Conservation (phyloP, 2,329 filamentous ascomycete genomes). For the Dissoconium aciculare region DNA sequence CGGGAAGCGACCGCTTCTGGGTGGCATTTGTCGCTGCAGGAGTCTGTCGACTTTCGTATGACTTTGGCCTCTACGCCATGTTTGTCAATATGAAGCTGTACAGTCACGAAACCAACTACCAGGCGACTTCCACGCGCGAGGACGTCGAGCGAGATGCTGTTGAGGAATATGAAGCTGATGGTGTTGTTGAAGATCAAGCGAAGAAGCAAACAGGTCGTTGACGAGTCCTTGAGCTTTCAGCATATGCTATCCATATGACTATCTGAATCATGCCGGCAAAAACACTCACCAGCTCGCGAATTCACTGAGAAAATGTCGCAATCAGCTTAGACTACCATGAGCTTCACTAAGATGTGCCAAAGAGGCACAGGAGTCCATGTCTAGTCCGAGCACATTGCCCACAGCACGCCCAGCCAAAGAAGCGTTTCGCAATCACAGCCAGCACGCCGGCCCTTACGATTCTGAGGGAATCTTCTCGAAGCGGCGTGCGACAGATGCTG, state of each 20-base stretch:
- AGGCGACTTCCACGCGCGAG: too few species aligned
- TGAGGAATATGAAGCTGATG: too few species aligned
- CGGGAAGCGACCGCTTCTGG: constrained; percentile 41
- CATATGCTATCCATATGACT: too few species aligned
- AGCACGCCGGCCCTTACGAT: constrained; percentile 6
- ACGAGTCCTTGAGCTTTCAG: too few species aligned
- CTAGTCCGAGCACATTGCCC: constrained; percentile 5
- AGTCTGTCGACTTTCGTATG: constrained; percentile 39
- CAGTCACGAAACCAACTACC: constrained; percentile 11
- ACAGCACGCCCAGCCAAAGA: constrained; percentile 3
- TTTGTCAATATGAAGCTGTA: constrained; percentile 43
- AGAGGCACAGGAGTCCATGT: neutral
- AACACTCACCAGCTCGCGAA: too few species aligned
- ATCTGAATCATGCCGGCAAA: too few species aligned
- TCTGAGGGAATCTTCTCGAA: constrained; percentile 6
- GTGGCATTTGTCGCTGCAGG: constrained; percentile 47
- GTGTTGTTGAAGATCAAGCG: too few species aligned
- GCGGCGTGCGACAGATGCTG: too few species aligned
- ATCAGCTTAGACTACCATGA: constrained; percentile 3
- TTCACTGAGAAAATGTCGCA: constrained; percentile 2
- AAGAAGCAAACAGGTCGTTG: too few species aligned
- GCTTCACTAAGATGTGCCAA: neutral
- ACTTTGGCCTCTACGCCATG: constrained; percentile 43
- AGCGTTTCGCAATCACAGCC: constrained; percentile 8
- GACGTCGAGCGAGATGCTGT: too few species aligned